phyloP scores from a whole-genome alignment of 2,329 filamentous ascomycete genomes.

The Calonectria crousiana region DNA sequence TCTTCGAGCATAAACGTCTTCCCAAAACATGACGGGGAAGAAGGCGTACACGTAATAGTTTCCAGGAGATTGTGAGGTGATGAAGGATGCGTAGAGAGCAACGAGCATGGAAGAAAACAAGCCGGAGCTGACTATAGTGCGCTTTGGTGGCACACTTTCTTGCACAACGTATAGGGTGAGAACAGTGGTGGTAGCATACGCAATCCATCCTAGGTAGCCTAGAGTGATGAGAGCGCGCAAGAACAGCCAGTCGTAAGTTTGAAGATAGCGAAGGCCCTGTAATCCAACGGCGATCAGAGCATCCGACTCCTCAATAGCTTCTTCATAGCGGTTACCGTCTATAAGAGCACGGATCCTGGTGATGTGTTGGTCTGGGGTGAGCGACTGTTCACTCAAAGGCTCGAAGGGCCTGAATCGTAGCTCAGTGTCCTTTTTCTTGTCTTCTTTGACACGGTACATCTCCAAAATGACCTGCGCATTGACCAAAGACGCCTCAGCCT shows the following conservation, averaged over 20 bases:
- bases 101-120: constrained; percentile 84
- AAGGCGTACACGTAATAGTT: constrained; percentile 93
- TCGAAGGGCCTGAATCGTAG: constrained; percentile 83
- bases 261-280: constrained; percentile 89
- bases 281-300: constrained; percentile 82
- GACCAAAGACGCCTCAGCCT: constrained; percentile 85
- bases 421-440: constrained; percentile 80
- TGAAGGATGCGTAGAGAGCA: constrained; percentile 81
- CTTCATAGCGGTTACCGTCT: constrained; percentile 72
- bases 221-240: constrained; percentile 87
- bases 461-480: constrained; percentile 92
- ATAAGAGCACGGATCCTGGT: constrained; percentile 77
- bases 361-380: constrained; percentile 76
- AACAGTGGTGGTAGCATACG: constrained; percentile 89
- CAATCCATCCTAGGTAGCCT: constrained; percentile 96
- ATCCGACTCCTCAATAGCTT: constrained; percentile 83
- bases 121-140: constrained; percentile 69
- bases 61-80: constrained; percentile 81
- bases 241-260: constrained; percentile 99
- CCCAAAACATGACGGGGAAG: constrained; percentile 97
- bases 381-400: constrained; percentile 73
- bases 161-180: constrained; percentile 89
- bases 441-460: constrained; percentile 96
- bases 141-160: constrained; percentile 72
- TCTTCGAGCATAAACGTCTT: constrained; percentile 87